These are phyloP conservation scores for Phalaenopsis hybrid DNA, from an alignment of 116 monocot genomes.

Conservation along the genomic window DNA sequence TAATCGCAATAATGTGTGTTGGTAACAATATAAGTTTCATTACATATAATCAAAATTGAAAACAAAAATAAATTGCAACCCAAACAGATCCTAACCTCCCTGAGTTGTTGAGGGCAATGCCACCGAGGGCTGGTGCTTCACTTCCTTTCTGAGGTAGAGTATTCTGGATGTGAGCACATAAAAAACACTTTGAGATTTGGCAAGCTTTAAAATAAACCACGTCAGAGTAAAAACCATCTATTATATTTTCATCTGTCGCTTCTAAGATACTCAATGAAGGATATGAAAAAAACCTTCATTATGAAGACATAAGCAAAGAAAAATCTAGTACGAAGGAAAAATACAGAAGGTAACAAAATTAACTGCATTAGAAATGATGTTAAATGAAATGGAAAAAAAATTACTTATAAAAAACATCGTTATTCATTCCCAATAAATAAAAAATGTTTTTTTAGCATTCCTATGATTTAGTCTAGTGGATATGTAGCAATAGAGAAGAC, in stretches of 20 bases:
- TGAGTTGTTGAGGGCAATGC: slow-evolving; percentile 80
- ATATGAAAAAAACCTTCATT: neutral
- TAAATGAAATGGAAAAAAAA: neutral
- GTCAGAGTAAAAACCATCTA: neutral
- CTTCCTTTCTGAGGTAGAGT: slow-evolving; percentile 39
- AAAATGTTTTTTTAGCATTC: neutral
- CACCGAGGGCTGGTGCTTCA: slow-evolving; percentile 70
- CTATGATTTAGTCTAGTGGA: neutral
- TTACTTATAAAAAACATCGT: neutral
- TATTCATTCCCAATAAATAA: neutral
- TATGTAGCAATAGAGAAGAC: neutral
- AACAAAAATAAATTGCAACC: neutral
- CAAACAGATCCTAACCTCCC: slow-evolving; percentile 49
- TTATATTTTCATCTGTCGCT: neutral
- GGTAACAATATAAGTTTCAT: neutral
- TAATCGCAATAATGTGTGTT: slow-evolving; percentile 8
- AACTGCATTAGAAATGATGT: neutral
- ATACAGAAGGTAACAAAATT: neutral
- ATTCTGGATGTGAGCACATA: slow-evolving; percentile 33
- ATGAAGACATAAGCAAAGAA: neutral
- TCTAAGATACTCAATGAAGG: neutral
- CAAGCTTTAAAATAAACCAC: neutral
- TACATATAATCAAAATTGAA: neutral
- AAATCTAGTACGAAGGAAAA: neutral
- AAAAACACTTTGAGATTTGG: neutral